Percentiles rank a stretch among this genome's conserved stretches.
These are phyloP conservation scores for Suhomyces sp. DNA, from an alignment of 805 yeast species.

Conservation along the genomic window DNA sequence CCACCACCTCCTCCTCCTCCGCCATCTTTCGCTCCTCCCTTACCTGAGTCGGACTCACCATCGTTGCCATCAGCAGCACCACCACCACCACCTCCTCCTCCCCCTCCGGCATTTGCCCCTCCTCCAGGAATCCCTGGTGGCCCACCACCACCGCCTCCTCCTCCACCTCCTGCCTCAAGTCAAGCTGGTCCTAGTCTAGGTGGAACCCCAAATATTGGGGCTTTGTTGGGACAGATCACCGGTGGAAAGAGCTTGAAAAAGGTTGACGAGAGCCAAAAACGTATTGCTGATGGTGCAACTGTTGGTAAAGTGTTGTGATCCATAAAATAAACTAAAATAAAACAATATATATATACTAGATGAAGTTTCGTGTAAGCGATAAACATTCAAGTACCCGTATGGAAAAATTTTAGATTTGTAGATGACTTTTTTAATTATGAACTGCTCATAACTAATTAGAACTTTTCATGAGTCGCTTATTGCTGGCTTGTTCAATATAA, in stretches of 20 bases:
- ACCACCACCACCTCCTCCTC: slow-evolving; percentile 39
- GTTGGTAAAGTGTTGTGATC: slow-evolving; percentile 50
- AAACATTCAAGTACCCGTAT: no score
- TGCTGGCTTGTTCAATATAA: no score
- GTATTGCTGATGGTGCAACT: slow-evolving; percentile 42
- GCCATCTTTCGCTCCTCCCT: slow-evolving; percentile 21
- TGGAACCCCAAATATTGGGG: slow-evolving; percentile 37
- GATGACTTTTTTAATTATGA: background rate
- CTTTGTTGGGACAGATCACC: slow-evolving; percentile 56
- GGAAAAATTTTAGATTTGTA: background rate
- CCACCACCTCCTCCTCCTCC: slow-evolving; percentile 28
- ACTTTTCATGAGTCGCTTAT: background rate
- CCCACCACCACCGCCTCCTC: slow-evolving; percentile 26
- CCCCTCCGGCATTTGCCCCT: slow-evolving; percentile 24
- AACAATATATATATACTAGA: slow-evolving; percentile 2
- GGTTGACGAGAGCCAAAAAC: slow-evolving; percentile 49
- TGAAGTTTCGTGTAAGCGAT: background rate
- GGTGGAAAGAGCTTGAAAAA: slow-evolving; percentile 51
- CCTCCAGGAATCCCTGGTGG: slow-evolving; percentile 28
- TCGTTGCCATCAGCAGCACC: slow-evolving; percentile 34
- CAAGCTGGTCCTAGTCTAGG: slow-evolving; percentile 31
- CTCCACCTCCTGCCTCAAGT: slow-evolving; percentile 32
- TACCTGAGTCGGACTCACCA: slow-evolving; percentile 17
- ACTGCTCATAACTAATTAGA: background rate
- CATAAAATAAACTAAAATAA: background rate